Base-by-base conservation (phyloP, 148 eudicot species). In the Amaranthus palmeri region DNA sequence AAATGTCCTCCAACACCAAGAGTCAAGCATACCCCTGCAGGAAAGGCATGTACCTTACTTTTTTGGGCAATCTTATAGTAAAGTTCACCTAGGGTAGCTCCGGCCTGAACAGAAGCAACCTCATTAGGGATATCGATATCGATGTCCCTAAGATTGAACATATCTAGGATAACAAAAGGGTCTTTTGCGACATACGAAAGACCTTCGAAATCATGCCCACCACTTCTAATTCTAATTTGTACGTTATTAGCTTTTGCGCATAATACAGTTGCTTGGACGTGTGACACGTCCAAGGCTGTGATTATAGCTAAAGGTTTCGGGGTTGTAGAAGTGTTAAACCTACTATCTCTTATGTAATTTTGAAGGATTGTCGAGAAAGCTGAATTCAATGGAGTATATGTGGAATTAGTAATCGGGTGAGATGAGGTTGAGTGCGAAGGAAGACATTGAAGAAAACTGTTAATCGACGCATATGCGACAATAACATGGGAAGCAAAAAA, bases 141-240 rank as follows among this genome's bases (percentile, higher is more conserved):
- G 6, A 81, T 68, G 1, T 72, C 60, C 25, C 81, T 64, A 53
- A 78, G 79, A 59, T 74, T 78, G 61, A 78, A 78, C 84, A 78
- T 74, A 76, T 78, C 81, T 2, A 74, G 79, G 52, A 74, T 66
- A 6, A 77, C 70, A 54, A 81, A 81, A 0, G 81, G 78, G 5
- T 13, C 75, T 47, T 46, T 65, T 5, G 84, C 59, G 3, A 81
- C 69, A 43, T 81, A 81, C 1, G 84, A 81, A 44, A 81, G 41
- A 10, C 84, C 84, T 63, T 81, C 84, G 11, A 68, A 81, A 56
- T 81, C 84, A 45, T 81, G 84, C 2, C 84, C 84, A 3, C 84
- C 84, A 43, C 84, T 81, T 51, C 81, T 58, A 13, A 81, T 74
- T 49, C 84, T 69, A 11, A 81, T 17, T 17, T 77, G 63, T 8